Conservation (phyloP, 78 protist species). For the Anaeramoeba ignava region DNA sequence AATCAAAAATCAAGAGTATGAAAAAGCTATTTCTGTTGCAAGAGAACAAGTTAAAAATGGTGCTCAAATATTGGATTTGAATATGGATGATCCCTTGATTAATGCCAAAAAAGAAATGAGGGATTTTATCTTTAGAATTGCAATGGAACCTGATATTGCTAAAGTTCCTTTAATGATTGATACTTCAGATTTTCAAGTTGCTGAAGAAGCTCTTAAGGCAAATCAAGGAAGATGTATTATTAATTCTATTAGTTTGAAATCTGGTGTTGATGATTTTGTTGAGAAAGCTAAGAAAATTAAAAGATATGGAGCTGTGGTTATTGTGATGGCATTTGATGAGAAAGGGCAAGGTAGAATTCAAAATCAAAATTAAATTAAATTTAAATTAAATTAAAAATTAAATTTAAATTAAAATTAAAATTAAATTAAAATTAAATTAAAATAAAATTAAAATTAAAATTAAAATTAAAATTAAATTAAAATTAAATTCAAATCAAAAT, state of each 20-base stretch:
- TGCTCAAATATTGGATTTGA: constrained; percentile 89
- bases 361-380: no score
- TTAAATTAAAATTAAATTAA: no score
- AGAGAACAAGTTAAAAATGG: constrained; percentile 78
- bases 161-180: constrained; percentile 91
- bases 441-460: no score
- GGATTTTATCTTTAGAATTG: constrained; percentile 63
- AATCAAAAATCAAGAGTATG: constrained; percentile 64
- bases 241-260: constrained; percentile 81
- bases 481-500: no score
- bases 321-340: constrained; percentile 78
- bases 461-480: no score
- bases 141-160: constrained; percentile 86
- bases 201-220: constrained; percentile 74
- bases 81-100: constrained; percentile 94
- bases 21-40: constrained; percentile 65
- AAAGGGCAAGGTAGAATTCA: no score
- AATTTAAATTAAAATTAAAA: no score
- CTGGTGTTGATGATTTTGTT: constrained; percentile 84
- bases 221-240: constrained; percentile 92
- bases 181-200: constrained; percentile 81
- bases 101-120: constrained; percentile 75
- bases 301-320: constrained; percentile 82
- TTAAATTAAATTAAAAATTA: no score
- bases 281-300: constrained; percentile 52